These are phyloP conservation scores for Canariomyces notabilis DNA, from an alignment of 2,329 filamentous ascomycete species.

Conservation along the genomic window DNA sequence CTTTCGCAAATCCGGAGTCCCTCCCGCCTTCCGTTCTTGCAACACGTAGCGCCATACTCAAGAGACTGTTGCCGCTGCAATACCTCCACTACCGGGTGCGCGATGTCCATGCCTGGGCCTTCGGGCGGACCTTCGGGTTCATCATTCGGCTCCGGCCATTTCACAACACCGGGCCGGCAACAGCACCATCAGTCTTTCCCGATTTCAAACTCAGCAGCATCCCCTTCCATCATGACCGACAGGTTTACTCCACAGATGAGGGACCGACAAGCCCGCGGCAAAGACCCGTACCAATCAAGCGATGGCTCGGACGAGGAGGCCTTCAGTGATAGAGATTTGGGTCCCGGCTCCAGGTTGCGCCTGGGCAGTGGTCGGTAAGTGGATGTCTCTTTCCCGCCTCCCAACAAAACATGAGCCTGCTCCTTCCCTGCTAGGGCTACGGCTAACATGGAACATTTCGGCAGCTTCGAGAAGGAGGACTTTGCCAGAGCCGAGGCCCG, in stretches of 20 bases:
- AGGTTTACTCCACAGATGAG: constrained; percentile 48
- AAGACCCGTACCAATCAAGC: constrained; percentile 44
- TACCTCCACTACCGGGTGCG: neutral
- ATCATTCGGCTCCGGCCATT: neutral
- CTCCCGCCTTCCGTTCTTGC: neutral
- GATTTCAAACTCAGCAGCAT: constrained; percentile 3
- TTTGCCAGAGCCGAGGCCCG: constrained; percentile 41
- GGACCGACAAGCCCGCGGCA: constrained; percentile 55
- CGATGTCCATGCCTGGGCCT: constrained; percentile 6
- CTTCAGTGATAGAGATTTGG: constrained; percentile 25
- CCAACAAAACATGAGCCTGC: too few species aligned
- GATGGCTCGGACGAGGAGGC: constrained; percentile 32
- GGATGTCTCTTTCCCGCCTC: neutral
- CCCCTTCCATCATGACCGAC: constrained; percentile 9
- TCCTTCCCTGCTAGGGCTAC: neutral
- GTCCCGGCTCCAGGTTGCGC: constrained; percentile 4
- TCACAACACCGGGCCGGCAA: neutral
- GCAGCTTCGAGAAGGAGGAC: constrained; percentile 33
- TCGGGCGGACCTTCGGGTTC: constrained; percentile 1
- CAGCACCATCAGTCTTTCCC: constrained; percentile 12
- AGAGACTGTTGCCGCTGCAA: too few species aligned
- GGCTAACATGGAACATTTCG: too few species aligned
- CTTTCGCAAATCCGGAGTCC: neutral
- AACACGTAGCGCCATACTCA: neutral
- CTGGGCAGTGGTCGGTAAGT: constrained; percentile 15